Evolutionary conservation across 345 rosid genomes (phyloP).

Genomic region (Populus tremula): DNA sequence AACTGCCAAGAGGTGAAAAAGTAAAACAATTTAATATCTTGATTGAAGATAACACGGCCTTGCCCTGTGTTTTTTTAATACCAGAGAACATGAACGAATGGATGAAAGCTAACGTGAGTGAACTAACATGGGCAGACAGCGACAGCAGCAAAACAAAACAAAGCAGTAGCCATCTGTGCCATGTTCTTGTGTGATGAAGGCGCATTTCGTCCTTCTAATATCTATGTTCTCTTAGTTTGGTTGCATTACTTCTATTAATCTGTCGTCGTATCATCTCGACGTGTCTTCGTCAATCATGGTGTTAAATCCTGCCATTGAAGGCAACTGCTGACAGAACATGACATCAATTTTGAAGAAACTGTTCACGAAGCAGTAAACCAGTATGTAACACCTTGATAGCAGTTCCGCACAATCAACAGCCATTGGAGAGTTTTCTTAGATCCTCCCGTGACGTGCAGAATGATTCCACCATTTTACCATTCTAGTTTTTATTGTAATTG

Average conservation of each 20-base stretch:
- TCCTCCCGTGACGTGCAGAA: no score
- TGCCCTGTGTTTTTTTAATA: background rate
- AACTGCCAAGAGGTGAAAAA: background rate
- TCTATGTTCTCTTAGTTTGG: background rate
- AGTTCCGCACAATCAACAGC: no score
- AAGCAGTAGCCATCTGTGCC: background rate
- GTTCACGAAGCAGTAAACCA: no score
- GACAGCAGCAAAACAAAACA: background rate
- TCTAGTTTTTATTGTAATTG: no score
- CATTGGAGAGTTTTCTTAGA: no score
- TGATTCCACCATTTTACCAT: no score
- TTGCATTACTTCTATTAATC: background rate
- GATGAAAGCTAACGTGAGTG: background rate
- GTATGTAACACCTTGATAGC: no score
- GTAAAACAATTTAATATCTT: background rate
- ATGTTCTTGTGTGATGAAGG: background rate
- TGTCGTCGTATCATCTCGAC: background rate
- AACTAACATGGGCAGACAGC: background rate
- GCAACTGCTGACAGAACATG: no score
- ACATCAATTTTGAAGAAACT: no score
- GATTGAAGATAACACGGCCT: no score
- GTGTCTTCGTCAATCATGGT: no score
- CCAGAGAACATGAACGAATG: background rate
- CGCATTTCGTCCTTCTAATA: background rate
- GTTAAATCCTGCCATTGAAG: no score